Evolutionary conservation across 2,329 filamentous ascomycete species (phyloP), one percentile per base, ranked within the genome.

Genomic region (Ceratocystis colombiana): DNA sequence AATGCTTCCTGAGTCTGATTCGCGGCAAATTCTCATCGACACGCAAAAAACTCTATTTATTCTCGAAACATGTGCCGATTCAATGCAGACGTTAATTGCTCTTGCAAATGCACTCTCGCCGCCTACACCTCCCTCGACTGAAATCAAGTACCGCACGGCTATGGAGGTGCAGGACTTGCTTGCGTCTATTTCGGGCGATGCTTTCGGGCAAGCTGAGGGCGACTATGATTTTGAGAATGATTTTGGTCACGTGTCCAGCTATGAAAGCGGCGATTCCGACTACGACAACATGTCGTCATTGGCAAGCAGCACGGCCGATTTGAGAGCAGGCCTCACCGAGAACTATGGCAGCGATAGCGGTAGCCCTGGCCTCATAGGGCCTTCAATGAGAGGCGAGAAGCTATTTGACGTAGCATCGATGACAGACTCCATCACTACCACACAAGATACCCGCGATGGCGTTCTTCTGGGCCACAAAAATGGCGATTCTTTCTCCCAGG

Each of bases 21-120:
- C 85, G 37, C 88, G 86, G 69, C 82, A 84, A 50, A 75, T 96
- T 15, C 87, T 94, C 70, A 80, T 96, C 1, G 89, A 96, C 69
- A 78, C 97, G 61, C 85, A 85, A 68, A 92, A 96, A 72, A 88
- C 96, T 70, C 80, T 99, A 1, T 80, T 99, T 64, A 87, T 99
- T 44, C 77, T 99, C 5, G 94, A 99, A 75, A 95, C 92, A 0
- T 99, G 95, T 72, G 94, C 94, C 37, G 94, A 99, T 75, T 99
- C 94, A 1, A 97, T 91, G 0, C 91, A 96, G 74, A 99, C 94
- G 0, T 80, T 99, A 15, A 87, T 96, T 64, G 81, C 83, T 1
- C 82, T 96, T 53, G 77, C 92, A 17, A 90, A 88, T 71, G 91
- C 88, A 0, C 79, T 99, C 3, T 85, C 87, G 46, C 94, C 93